A percentile compares a stretch with the other conserved stretches of the same genome.
Conservation (phyloP, 2,329 filamentous ascomycete genomes). For the Tolypocladium endophyticum region DNA sequence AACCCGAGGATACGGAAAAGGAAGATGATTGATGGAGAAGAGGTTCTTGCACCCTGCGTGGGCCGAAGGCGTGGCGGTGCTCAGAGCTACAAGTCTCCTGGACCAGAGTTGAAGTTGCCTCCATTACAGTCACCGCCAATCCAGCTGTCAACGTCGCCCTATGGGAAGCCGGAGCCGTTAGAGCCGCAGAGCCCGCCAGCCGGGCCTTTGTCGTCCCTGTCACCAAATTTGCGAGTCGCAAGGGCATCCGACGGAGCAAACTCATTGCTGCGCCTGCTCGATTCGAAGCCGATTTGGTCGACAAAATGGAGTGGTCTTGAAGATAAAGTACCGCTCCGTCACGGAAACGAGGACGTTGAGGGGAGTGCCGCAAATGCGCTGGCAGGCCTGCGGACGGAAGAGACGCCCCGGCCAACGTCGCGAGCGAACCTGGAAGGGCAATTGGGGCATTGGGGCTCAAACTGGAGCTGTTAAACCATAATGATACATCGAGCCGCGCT, state of each 20-base stretch:
- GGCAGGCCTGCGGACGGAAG: conserved; percentile 9
- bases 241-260: conserved; percentile 9
- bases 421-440: conserved; percentile 2
- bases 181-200: conserved; percentile 17
- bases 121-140: conserved; percentile 16
- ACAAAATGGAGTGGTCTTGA: background rate
- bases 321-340: background rate
- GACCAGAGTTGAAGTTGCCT: conserved; percentile 14
- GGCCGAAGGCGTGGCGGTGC: conserved; percentile 5
- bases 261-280: conserved; percentile 11
- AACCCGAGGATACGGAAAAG: conserved; percentile 35
- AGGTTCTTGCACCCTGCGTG: conserved; percentile 11
- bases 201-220: conserved; percentile 19
- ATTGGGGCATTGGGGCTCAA: conserved; percentile 10
- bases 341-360: background rate
- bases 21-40: conserved; percentile 32
- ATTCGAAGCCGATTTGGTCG: conserved; percentile 8
- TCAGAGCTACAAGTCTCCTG: background rate
- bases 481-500: background rate
- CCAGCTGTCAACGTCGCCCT: conserved; percentile 6
- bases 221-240: conserved; percentile 17
- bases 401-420: background rate
- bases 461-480: conserved; percentile 8
- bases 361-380: conserved; percentile 10
- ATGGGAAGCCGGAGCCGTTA: conserved; percentile 14